Percentiles rank a stretch among this genome's conserved stretches.
Evolutionary conservation across 768 basidiomycete species (phyloP).

Genomic region (Tylopilus subfusipes): DNA sequence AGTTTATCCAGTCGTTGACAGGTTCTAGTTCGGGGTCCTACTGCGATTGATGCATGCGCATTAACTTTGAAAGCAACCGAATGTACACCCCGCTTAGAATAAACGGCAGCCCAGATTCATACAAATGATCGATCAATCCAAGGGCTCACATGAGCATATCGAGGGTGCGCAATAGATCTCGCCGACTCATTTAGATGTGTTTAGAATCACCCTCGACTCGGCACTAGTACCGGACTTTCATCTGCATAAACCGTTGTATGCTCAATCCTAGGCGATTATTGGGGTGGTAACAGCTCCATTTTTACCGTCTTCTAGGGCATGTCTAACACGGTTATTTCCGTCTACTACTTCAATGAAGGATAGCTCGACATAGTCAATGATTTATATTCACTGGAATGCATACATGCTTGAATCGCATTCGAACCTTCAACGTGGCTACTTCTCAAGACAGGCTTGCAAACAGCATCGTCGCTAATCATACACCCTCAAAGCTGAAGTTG

Average conservation of each 20-base stretch:
- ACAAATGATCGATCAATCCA: constrained; percentile 10
- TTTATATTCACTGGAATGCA: background rate
- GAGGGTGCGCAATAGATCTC: constrained; percentile 8
- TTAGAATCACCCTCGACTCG: constrained; percentile 2
- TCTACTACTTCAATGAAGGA: background rate
- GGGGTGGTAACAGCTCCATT: background rate
- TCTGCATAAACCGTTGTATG: background rate
- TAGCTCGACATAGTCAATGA: background rate
- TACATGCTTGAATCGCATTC: constrained; percentile 4
- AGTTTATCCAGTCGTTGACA: background rate
- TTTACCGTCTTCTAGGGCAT: background rate
- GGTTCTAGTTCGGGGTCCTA: background rate
- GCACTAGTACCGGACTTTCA: constrained; percentile 6
- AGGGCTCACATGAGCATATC: background rate
- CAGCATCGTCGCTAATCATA: constrained; percentile 15
- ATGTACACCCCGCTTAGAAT: background rate
- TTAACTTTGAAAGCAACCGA: background rate
- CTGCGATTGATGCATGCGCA: background rate
- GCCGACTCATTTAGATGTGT: background rate
- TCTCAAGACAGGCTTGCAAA: constrained; percentile 1
- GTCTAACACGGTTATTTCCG: background rate
- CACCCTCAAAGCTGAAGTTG: constrained; percentile 1
- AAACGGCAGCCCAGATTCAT: constrained; percentile 2
- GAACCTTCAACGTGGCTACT: background rate
- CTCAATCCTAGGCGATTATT: background rate